These are phyloP conservation scores for Psilocybe tampanensis DNA, from an alignment of 768 basidiomycete species.

Conservation along the genomic window DNA sequence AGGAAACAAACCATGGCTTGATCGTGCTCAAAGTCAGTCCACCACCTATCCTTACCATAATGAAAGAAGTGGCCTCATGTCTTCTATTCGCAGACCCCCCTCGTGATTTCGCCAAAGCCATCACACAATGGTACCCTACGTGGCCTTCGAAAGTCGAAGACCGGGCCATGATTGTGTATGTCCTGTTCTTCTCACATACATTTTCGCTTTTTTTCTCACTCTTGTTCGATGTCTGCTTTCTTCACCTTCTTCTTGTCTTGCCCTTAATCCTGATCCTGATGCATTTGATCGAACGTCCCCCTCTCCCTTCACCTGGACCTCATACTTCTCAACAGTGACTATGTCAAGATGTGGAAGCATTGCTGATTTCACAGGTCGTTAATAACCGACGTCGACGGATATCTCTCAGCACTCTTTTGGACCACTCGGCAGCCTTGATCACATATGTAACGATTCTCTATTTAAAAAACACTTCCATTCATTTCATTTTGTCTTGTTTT, in stretches of 20 bases:
- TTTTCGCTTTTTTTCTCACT: slow-evolving; percentile 3
- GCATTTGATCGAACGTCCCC: too few relatives aligned
- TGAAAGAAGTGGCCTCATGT: neutral
- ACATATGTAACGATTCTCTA: neutral
- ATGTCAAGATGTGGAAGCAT: slow-evolving; percentile 62
- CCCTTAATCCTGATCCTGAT: neutral
- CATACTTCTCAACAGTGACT: slow-evolving; percentile 39
- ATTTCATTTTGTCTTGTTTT: too few relatives aligned
- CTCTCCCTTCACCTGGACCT: slow-evolving; percentile 3
- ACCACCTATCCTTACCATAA: slow-evolving; percentile 1
- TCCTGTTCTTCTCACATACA: slow-evolving; percentile 6
- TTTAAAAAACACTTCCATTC: neutral
- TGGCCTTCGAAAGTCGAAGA: slow-evolving; percentile 69
- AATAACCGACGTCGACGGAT: neutral
- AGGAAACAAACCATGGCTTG: slow-evolving; percentile 81
- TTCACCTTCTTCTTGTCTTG: neutral
- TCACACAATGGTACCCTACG: slow-evolving; percentile 68
- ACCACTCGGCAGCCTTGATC: too few relatives aligned
- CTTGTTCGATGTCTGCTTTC: neutral
- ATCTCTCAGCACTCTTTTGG: neutral
- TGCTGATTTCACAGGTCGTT: slow-evolving; percentile 30
- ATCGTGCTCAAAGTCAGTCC: slow-evolving; percentile 52
- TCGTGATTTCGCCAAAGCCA: slow-evolving; percentile 59
- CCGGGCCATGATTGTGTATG: slow-evolving; percentile 73
- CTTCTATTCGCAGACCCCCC: slow-evolving; percentile 48